Evolutionary conservation across 2,329 filamentous ascomycete genomes (phyloP).

Genomic region (Cyanodermella asteris): DNA sequence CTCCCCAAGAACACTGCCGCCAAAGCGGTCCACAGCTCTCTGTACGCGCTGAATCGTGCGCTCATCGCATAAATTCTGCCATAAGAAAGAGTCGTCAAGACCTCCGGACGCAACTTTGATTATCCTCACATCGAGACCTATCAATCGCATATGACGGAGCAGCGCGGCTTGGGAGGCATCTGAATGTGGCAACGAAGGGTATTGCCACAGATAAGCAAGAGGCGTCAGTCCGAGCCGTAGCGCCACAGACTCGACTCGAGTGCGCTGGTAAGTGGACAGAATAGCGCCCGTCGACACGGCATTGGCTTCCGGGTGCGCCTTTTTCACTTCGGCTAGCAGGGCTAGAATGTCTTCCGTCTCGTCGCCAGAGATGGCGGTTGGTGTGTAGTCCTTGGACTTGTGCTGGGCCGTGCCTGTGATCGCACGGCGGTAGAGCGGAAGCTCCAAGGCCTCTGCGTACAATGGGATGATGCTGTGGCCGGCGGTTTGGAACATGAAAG

Average conservation of each 20-base stretch:
- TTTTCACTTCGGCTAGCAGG: slow-evolving; percentile 45
- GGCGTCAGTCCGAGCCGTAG: slow-evolving; percentile 62
- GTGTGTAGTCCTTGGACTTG: slow-evolving; percentile 45
- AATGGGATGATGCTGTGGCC: slow-evolving; percentile 72
- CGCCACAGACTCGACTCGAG: slow-evolving; percentile 81
- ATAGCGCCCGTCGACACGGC: slow-evolving; percentile 83
- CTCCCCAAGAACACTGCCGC: slow-evolving; percentile 66
- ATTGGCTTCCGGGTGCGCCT: slow-evolving; percentile 55
- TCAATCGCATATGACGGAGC: slow-evolving; percentile 58
- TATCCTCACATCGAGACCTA: slow-evolving; percentile 68
- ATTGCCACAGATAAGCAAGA: slow-evolving; percentile 83
- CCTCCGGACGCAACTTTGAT: slow-evolving; percentile 89
- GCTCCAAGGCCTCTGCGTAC: slow-evolving; percentile 53
- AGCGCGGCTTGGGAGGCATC: slow-evolving; percentile 24
- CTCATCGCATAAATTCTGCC: slow-evolving; percentile 50
- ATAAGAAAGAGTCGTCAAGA: slow-evolving; percentile 58
- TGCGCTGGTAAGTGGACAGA: slow-evolving; percentile 85
- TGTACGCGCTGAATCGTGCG: slow-evolving; percentile 24
- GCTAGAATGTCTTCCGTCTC: slow-evolving; percentile 76
- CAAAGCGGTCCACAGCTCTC: slow-evolving; percentile 36
- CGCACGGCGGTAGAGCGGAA: slow-evolving; percentile 64
- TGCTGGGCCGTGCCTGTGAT: slow-evolving; percentile 54
- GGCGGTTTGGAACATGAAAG: slow-evolving; percentile 99
- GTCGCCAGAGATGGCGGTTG: slow-evolving; percentile 25
- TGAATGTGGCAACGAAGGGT: slow-evolving; percentile 43